Base-by-base conservation (phyloP, 257 asterid species). In the Solanum etuberosum region DNA sequence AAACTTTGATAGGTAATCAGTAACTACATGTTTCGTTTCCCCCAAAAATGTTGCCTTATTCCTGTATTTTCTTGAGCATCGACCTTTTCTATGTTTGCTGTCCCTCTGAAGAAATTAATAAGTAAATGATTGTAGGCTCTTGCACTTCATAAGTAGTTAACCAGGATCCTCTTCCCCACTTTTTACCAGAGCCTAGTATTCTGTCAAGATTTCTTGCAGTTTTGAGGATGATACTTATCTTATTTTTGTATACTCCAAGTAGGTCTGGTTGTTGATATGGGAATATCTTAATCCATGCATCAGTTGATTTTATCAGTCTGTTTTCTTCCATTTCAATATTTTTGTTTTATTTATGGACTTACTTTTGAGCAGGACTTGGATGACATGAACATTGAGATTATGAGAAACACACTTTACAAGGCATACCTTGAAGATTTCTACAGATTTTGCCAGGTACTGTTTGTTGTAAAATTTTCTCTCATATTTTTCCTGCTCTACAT, bases 401-500 rank as follows among this genome's bases (percentile, higher is more conserved):
- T 95, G 99, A 94, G 98, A 89, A 96, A 96, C 90, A 96, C 98
- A 59, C 96, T 96, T 35, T 96, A 96, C 92, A 96, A 96, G 90
- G 99, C 98, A 70, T 96, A 96, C 91, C 98, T 96, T 43, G 99
- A 96, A 91, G 99, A 96, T 87, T 96, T 96, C 87, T 94, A 96
- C 88, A 91, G 93, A 77, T 96, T 94, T 90, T 96, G 98, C 91
- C 98, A 93, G 95, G 99, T 95, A 85, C 85, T 25, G 54, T 51
- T 35, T 72, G 38, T 40, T 77, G 78, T 86, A 73, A 27, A 71
- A 74, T 38, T 42, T 82, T 85, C 77, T 80, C 38, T 72, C 27
- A 77, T 59, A 54, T 63, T 91, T 85, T 86, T 87, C 21, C 85
- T 29, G 67, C 83, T 81, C 86, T 57, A 40, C 84, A 35, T 81